Percentiles rank a stretch among this genome's conserved stretches.
Evolutionary conservation across 78 protist species (phyloP).

Genomic region (Polysphondylium violaceum): DNA sequence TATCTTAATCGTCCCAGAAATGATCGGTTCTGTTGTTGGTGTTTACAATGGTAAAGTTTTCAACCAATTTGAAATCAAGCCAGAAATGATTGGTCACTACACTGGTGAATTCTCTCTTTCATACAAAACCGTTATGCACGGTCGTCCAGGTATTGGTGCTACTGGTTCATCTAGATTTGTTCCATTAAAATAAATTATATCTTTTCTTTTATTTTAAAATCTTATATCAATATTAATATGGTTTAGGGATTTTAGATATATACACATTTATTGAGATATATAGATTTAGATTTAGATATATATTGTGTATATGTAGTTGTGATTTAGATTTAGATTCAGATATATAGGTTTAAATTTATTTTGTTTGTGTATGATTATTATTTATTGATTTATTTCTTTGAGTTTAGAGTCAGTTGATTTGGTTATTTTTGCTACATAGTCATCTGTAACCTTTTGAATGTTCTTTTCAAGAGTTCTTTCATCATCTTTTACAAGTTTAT

Average conservation of each 20-base stretch:
- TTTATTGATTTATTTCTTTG: conserved; percentile 65
- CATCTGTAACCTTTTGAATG: conserved; percentile 58
- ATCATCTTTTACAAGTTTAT: conserved; percentile 47
- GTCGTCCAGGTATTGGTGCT: conserved; percentile 99
- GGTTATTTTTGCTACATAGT: conserved; percentile 2
- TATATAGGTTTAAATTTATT: too few species aligned
- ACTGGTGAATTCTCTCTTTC: conserved; percentile 99
- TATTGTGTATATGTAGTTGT: too few species aligned
- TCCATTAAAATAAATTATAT: conserved; percentile 93
- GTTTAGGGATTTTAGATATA: not conserved
- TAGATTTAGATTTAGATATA: too few species aligned
- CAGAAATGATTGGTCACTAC: conserved; percentile 99
- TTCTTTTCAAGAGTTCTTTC: conserved; percentile 39
- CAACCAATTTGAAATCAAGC: conserved; percentile 98
- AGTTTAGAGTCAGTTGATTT: conserved; percentile 30
- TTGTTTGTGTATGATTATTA: too few species aligned
- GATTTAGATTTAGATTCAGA: too few species aligned
- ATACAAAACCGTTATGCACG: conserved; percentile 99
- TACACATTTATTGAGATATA: too few species aligned
- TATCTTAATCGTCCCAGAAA: conserved; percentile 91
- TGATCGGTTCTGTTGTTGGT: conserved; percentile 99
- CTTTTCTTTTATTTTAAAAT: too few species aligned
- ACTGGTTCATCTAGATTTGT: conserved; percentile 97
- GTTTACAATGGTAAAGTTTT: conserved; percentile 99
- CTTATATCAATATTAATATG: too few species aligned